These are phyloP conservation scores for Chimonanthus praecox DNA, from an alignment of 164 flowering plant genomes.

Conservation along the genomic window DNA sequence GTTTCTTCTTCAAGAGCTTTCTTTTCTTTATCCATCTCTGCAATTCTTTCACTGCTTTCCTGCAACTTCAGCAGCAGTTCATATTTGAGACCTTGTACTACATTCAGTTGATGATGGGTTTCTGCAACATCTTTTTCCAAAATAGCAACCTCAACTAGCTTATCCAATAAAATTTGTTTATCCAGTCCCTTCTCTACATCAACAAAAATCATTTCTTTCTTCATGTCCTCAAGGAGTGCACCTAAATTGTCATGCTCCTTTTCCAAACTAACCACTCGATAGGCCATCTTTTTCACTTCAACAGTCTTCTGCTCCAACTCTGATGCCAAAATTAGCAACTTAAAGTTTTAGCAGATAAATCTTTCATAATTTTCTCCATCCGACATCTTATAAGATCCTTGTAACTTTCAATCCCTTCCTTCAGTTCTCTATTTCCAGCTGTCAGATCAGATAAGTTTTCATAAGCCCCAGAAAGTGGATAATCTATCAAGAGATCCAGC, in stretches of 20 bases:
- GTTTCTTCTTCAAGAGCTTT: slow-evolving; percentile 25
- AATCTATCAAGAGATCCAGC: not conserved
- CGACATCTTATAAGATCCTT: slow-evolving; percentile 31
- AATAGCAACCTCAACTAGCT: slow-evolving; percentile 28
- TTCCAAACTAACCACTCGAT: slow-evolving; percentile 26
- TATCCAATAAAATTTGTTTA: slow-evolving; percentile 30
- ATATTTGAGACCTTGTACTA: slow-evolving; percentile 12
- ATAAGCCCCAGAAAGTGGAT: slow-evolving; percentile 1
- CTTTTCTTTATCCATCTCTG: slow-evolving; percentile 25
- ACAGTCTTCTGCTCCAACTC: slow-evolving; percentile 26
- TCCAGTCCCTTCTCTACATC: slow-evolving; percentile 37
- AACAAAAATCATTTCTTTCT: slow-evolving; percentile 37
- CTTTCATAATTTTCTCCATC: slow-evolving; percentile 33
- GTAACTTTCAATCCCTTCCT: slow-evolving; percentile 1
- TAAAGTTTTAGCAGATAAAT: slow-evolving; percentile 47
- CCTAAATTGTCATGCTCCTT: slow-evolving; percentile 15
- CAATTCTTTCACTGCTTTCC: slow-evolving; percentile 17
- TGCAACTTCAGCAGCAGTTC: slow-evolving; percentile 25
- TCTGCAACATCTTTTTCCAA: slow-evolving; percentile 29
- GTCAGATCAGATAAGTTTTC: not conserved
- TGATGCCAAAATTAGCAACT: slow-evolving; percentile 43
- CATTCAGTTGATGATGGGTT: slow-evolving; percentile 4
- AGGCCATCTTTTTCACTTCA: slow-evolving; percentile 25
- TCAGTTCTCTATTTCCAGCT: not conserved
- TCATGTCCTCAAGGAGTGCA: slow-evolving; percentile 34